Percentiles rank a stretch among this genome's conserved stretches.
phyloP scores from a whole-genome alignment of 805 yeast species.

The Ogataea paraovalis region DNA sequence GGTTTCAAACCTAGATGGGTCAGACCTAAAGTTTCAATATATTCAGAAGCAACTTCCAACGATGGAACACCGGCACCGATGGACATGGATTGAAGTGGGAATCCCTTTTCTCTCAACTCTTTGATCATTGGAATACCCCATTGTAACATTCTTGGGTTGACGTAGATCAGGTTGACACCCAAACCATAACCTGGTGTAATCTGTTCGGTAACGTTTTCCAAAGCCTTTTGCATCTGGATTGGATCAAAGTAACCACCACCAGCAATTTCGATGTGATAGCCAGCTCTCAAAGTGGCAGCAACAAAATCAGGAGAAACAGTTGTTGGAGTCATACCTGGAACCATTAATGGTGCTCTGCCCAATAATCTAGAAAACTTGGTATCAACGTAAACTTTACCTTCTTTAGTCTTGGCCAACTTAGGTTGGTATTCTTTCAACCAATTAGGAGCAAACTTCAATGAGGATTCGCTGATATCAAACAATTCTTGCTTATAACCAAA shows the following conservation, averaged over 20 bases:
- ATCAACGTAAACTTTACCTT: slow-evolving; percentile 78
- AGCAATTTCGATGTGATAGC: slow-evolving; percentile 95
- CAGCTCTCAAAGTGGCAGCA: slow-evolving; percentile 91
- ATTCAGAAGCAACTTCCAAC: slow-evolving; percentile 93
- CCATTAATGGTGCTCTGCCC: slow-evolving; percentile 94
- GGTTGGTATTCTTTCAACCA: slow-evolving; percentile 92
- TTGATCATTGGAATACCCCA: slow-evolving; percentile 98
- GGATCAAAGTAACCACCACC: slow-evolving; percentile 98
- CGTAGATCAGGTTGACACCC: slow-evolving; percentile 89
- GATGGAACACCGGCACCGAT: slow-evolving; percentile 99
- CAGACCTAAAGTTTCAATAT: slow-evolving; percentile 86
- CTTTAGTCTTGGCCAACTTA: slow-evolving; percentile 67
- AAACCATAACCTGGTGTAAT: slow-evolving; percentile 85
- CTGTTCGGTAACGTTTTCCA: slow-evolving; percentile 64
- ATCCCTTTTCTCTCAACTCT: slow-evolving; percentile 83
- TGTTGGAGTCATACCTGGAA: slow-evolving; percentile 99
- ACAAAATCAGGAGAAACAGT: slow-evolving; percentile 94
- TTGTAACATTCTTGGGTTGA: slow-evolving; percentile 94
- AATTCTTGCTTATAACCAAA: slow-evolving; percentile 95
- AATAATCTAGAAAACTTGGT: slow-evolving; percentile 90
- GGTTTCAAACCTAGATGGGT: slow-evolving; percentile 96
- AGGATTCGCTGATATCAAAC: slow-evolving; percentile 62
- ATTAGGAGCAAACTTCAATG: slow-evolving; percentile 79
- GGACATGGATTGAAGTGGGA: slow-evolving; percentile 92
- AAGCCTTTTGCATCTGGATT: slow-evolving; percentile 64